A percentile compares a stretch with the other conserved stretches of the same genome.
phyloP scores from a whole-genome alignment of 768 basidiomycete genomes.

The Botryobasidium botryosum region DNA sequence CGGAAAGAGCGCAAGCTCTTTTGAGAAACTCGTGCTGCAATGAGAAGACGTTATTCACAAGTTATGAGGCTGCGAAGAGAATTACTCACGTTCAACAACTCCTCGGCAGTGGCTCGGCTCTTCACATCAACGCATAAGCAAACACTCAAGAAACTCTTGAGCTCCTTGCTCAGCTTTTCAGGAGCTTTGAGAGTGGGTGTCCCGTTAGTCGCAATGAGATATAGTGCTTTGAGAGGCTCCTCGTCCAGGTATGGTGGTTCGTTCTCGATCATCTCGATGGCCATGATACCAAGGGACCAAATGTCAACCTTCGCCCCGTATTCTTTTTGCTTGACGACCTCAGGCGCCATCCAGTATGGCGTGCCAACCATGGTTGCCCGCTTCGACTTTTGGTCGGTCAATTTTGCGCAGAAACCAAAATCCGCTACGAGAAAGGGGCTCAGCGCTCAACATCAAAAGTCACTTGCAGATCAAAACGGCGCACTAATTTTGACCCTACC shows the following conservation, averaged over 20 bases:
- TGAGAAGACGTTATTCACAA: constrained; percentile 4
- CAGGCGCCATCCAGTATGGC: constrained; percentile 99
- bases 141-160: constrained; percentile 95
- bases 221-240: constrained; percentile 85
- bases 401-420: constrained; percentile 91
- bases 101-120: constrained; percentile 41
- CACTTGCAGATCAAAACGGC: constrained; percentile 20
- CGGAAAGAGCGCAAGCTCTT: constrained; percentile 68
- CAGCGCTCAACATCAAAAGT: not conserved
- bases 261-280: constrained; percentile 98
- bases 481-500: constrained; percentile 95
- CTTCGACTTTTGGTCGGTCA: constrained; percentile 92
- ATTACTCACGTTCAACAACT: constrained; percentile 44
- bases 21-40: constrained; percentile 82
- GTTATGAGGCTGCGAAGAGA: constrained; percentile 1
- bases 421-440: constrained; percentile 43
- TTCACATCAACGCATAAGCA: constrained; percentile 94
- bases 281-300: constrained; percentile 96
- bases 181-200: constrained; percentile 93
- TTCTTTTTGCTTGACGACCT: constrained; percentile 93
- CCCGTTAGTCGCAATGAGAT: constrained; percentile 94
- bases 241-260: constrained; percentile 94
- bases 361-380: constrained; percentile 98
- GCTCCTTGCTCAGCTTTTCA: constrained; percentile 74
- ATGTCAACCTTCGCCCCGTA: constrained; percentile 95